These are phyloP conservation scores for Trichosporon coremiiforme DNA, from an alignment of 1,284 basidiomycete species.

Conservation along the genomic window DNA sequence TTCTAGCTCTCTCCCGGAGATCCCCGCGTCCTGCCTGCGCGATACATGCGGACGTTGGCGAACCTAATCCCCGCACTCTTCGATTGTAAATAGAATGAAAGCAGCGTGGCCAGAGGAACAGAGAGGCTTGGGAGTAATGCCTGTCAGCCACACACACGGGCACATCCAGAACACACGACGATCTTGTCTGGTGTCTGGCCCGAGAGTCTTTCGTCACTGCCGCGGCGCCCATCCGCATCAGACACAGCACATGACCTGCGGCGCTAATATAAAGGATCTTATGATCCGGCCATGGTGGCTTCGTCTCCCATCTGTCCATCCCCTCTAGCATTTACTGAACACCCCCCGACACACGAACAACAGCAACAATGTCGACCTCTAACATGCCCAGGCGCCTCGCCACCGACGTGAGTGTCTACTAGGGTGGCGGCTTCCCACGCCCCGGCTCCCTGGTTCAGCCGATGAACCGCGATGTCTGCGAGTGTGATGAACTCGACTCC, in stretches of 20 bases:
- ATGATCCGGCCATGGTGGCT: background rate
- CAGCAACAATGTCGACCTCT: constrained; percentile 11
- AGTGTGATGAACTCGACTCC: background rate
- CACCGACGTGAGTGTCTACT: constrained; percentile 21
- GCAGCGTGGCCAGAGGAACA: background rate
- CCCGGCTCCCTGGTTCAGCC: background rate
- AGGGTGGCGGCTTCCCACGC: background rate
- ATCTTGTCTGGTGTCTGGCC: constrained; percentile 10
- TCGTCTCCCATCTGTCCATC: background rate
- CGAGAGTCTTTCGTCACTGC: constrained; percentile 5
- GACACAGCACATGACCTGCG: constrained; percentile 2
- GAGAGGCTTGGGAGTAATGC: background rate
- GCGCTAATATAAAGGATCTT: constrained; percentile 11
- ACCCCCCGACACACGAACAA: background rate
- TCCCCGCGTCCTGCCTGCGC: background rate
- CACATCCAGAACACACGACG: constrained; percentile 19
- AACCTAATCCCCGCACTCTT: background rate
- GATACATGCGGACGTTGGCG: background rate
- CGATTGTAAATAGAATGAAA: constrained; percentile 9
- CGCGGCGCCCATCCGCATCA: background rate
- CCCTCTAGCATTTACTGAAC: background rate
- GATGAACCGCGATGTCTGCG: background rate
- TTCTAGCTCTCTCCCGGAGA: background rate
- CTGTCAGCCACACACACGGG: background rate
- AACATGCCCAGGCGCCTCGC: constrained; percentile 23